phyloP scores from a whole-genome alignment of 2,329 filamentous ascomycete species.

The Diaporthe caulivora region DNA sequence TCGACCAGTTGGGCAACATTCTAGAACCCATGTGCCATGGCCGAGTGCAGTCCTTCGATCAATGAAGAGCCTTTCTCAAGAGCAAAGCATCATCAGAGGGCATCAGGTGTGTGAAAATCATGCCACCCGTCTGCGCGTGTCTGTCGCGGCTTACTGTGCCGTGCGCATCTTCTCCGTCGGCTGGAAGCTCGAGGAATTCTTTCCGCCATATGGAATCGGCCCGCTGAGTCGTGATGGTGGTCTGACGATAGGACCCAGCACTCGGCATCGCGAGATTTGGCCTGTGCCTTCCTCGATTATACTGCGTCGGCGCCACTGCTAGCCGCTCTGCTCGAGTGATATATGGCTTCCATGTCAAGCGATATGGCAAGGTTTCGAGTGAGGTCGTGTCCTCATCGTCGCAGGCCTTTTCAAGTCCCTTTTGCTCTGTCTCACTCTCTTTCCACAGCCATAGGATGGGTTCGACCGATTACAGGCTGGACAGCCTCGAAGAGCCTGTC shows the following conservation, averaged over 20 bases:
- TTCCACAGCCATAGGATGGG: conserved; percentile 15
- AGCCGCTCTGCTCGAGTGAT: conserved; percentile 4
- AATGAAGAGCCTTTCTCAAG: background rate
- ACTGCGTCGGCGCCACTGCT: conserved; percentile 11
- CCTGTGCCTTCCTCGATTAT: background rate
- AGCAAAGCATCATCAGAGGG: background rate
- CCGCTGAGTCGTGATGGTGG: conserved; percentile 19
- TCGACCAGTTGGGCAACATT: background rate
- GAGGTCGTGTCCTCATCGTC: background rate
- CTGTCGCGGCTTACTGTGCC: background rate
- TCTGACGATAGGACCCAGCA: conserved; percentile 21
- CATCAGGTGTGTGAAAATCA: background rate
- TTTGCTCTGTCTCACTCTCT: background rate
- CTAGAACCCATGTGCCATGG: background rate
- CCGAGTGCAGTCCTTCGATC: background rate
- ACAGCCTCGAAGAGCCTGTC: conserved; percentile 61
- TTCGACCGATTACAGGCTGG: conserved; percentile 55
- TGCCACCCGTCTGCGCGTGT: background rate
- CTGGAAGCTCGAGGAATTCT: background rate
- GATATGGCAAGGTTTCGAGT: background rate
- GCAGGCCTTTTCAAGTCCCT: background rate
- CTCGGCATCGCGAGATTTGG: conserved; percentile 16
- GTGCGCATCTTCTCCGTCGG: background rate
- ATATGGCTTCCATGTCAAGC: background rate
- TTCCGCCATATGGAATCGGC: conserved; percentile 16